These are phyloP conservation scores for Podila horticola DNA, from an alignment of 192 early-diverging fungal genomes.

Conservation along the genomic window DNA sequence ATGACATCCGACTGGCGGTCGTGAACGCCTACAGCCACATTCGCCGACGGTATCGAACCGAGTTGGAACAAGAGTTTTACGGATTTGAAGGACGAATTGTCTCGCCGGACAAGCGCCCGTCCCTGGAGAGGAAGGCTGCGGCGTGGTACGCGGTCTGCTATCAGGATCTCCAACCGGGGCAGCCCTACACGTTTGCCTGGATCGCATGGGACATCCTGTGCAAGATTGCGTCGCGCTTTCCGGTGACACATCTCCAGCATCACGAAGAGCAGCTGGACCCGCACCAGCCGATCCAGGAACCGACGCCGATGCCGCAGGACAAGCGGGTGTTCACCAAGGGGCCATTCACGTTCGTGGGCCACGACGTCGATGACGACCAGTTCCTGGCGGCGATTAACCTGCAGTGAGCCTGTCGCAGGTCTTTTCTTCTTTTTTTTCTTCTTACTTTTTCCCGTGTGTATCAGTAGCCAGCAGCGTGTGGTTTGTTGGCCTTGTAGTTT, in stretches of 20 bases:
- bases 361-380: background rate
- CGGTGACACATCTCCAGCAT: background rate
- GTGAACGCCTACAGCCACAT: slow-evolving; percentile 47
- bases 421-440: background rate
- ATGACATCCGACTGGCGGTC: slow-evolving; percentile 62
- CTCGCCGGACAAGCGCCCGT: slow-evolving; percentile 3
- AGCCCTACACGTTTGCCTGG: slow-evolving; percentile 44
- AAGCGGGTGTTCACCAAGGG: background rate
- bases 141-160: slow-evolving; percentile 84
- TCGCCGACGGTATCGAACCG: slow-evolving; percentile 49
- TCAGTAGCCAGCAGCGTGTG: too few species aligned
- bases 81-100: slow-evolving; percentile 25
- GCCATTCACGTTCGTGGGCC: background rate
- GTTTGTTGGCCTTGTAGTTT: too few species aligned
- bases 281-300: background rate
- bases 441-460: too few species aligned
- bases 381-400: background rate
- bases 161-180: slow-evolving; percentile 34
- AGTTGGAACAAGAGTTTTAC: slow-evolving; percentile 61
- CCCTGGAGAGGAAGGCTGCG: slow-evolving; percentile 60
- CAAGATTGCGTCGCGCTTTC: slow-evolving; percentile 17
- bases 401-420: background rate
- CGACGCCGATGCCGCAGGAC: background rate
- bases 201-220: slow-evolving; percentile 36
- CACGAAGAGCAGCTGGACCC: background rate